A percentile compares a stretch with the other conserved stretches of the same genome.
phyloP scores from a whole-genome alignment of 345 rosid genomes.

The Brassica napus region DNA sequence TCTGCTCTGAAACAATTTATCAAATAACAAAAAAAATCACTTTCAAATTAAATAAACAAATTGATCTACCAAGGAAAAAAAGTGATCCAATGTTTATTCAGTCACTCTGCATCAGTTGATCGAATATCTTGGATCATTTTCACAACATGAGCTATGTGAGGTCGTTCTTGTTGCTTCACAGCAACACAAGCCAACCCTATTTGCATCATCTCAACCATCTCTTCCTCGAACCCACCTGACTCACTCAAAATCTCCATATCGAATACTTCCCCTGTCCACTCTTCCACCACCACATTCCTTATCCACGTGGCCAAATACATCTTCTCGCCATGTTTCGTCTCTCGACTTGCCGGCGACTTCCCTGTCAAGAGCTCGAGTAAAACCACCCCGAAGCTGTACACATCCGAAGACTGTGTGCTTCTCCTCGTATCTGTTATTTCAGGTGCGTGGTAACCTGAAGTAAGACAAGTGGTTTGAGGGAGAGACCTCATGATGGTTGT shows the following conservation, averaged over 20 bases:
- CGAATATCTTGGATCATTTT: constrained; percentile 65
- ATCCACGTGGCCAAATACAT: constrained; percentile 73
- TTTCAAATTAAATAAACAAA: constrained; percentile 24
- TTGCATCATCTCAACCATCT: constrained; percentile 87
- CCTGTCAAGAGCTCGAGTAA: constrained; percentile 85
- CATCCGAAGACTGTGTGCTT: constrained; percentile 76
- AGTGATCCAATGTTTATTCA: constrained; percentile 28
- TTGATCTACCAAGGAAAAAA: background rate
- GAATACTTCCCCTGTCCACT: constrained; percentile 86
- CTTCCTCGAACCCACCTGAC: constrained; percentile 61
- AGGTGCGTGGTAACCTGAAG: constrained; percentile 90
- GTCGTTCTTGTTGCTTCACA: constrained; percentile 55
- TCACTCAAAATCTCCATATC: constrained; percentile 69
- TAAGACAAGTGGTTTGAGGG: constrained; percentile 55
- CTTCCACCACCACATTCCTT: constrained; percentile 59
- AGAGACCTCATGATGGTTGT: constrained; percentile 66
- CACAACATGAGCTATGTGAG: constrained; percentile 55
- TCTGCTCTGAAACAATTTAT: constrained; percentile 5
- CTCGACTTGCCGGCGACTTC: constrained; percentile 73
- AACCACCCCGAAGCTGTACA: constrained; percentile 94
- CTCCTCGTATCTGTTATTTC: constrained; percentile 85
- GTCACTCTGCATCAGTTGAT: constrained; percentile 39
- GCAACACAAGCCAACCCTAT: constrained; percentile 69
- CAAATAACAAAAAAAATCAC: background rate
- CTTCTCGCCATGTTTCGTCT: constrained; percentile 41